Evolutionary conservation across 148 eudicot species (phyloP).

Genomic region (Drosera capensis): DNA sequence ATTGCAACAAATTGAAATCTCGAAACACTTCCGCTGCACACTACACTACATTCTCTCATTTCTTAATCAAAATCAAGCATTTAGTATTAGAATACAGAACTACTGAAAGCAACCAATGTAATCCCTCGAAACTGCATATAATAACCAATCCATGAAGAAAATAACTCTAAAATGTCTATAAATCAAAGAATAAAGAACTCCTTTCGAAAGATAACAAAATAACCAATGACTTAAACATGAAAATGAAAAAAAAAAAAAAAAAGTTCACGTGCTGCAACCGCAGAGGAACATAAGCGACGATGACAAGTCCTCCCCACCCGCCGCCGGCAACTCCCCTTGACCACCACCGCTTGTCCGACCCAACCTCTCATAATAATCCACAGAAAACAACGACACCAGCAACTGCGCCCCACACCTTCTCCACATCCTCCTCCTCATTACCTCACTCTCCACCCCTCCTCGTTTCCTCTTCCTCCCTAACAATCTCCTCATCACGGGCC

Average conservation of each 20-base stretch:
- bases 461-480: not conserved
- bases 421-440: slow-evolving; percentile 28
- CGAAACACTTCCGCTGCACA: no score
- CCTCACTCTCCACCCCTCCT: slow-evolving; percentile 3
- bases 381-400: slow-evolving; percentile 60
- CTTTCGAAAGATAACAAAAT: not conserved
- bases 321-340: slow-evolving; percentile 7
- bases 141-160: no score
- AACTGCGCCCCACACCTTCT: slow-evolving; percentile 57
- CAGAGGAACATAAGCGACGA: slow-evolving; percentile 70
- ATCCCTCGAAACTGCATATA: no score
- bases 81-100: no score
- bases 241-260: not conserved
- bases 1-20: no score
- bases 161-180: no score
- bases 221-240: not conserved
- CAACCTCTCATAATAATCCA: slow-evolving; percentile 75
- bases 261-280: slow-evolving; percentile 66
- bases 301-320: slow-evolving; percentile 18
- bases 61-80: no score
- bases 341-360: slow-evolving; percentile 15
- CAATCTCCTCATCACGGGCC: slow-evolving; percentile 29
- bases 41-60: no score
- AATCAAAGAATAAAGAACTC: no score
- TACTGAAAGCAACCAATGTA: no score